A percentile compares a stretch with the other conserved stretches of the same genome.
Evolutionary conservation across 805 yeast genomes (phyloP).

Genomic region (Danielia reshetovae): DNA sequence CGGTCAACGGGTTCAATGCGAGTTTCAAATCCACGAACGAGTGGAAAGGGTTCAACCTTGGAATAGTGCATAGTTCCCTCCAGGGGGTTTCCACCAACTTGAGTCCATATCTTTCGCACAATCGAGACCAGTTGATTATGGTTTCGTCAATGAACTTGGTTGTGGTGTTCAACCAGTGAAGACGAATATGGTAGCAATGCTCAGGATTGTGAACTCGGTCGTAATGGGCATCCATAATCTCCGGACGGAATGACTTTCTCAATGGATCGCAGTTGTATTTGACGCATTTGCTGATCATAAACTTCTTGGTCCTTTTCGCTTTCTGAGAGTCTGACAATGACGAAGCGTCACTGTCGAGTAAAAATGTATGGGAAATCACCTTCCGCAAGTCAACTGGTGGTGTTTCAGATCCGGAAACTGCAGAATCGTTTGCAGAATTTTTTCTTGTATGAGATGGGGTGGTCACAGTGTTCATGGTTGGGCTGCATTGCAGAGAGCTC

Average conservation of each 20-base stretch:
- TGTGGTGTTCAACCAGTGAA: constrained; percentile 92
- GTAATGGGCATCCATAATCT: constrained; percentile 76
- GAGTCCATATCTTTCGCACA: constrained; percentile 83
- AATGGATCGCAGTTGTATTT: constrained; percentile 73
- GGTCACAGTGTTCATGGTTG: background rate
- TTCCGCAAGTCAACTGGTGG: constrained; percentile 7
- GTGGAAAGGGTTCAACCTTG: constrained; percentile 79
- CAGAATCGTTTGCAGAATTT: constrained; percentile 25
- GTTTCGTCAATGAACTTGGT: constrained; percentile 72
- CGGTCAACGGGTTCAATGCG: constrained; percentile 69
- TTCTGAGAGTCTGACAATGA: constrained; percentile 17
- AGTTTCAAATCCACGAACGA: constrained; percentile 70
- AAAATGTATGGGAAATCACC: constrained; percentile 7
- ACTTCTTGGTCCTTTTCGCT: constrained; percentile 28
- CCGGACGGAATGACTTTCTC: constrained; percentile 69
- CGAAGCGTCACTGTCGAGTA: constrained; percentile 13
- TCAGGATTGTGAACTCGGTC: constrained; percentile 92
- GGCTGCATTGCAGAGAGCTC: too few species aligned
- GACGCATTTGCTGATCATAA: constrained; percentile 64
- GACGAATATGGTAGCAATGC: constrained; percentile 84
- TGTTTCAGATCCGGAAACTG: constrained; percentile 18
- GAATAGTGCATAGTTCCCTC: constrained; percentile 76
- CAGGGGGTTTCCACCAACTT: constrained; percentile 83
- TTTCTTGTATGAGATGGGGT: constrained; percentile 15
- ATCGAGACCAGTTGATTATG: constrained; percentile 70